Conservation (phyloP, 2,329 filamentous ascomycete species). For the Neobulgaria alba region DNA sequence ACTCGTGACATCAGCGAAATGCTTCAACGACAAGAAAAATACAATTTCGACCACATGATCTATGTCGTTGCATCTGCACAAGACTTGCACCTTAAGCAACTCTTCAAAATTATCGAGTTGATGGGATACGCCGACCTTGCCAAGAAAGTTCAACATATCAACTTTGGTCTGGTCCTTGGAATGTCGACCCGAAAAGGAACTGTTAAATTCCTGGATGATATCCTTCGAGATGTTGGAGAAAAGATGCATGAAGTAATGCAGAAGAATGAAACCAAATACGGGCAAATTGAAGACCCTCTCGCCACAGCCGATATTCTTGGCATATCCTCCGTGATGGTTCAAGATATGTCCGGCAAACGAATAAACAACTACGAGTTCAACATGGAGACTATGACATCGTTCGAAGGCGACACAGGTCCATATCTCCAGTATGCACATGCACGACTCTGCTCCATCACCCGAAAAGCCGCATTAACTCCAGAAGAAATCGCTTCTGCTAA, state of each 20-base stretch:
- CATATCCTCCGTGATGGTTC: constrained; percentile 93
- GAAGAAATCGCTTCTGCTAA: constrained; percentile 56
- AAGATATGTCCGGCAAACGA: constrained; percentile 94
- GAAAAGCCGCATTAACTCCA: constrained; percentile 43
- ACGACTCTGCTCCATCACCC: constrained; percentile 57
- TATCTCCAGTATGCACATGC: constrained; percentile 80
- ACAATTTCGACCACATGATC: constrained; percentile 70
- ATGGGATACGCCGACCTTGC: constrained; percentile 61
- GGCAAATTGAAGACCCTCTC: constrained; percentile 76
- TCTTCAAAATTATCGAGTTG: constrained; percentile 69
- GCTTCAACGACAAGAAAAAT: constrained; percentile 53
- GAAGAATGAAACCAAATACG: constrained; percentile 83
- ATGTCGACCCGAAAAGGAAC: constrained; percentile 67
- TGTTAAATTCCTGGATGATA: constrained; percentile 65
- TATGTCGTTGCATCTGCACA: constrained; percentile 69
- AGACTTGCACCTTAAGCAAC: constrained; percentile 62
- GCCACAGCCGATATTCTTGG: constrained; percentile 79
- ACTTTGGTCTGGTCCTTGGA: constrained; percentile 63
- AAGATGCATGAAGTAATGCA: constrained; percentile 98
- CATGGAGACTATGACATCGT: constrained; percentile 73
- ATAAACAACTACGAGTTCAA: constrained; percentile 66
- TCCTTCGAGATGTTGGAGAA: constrained; percentile 71
- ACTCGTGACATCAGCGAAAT: constrained; percentile 72
- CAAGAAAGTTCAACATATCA: constrained; percentile 62
- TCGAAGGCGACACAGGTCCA: constrained; percentile 77